Evolutionary conservation across 768 basidiomycete genomes (phyloP).

Genomic region (Lentinula detonsa): DNA sequence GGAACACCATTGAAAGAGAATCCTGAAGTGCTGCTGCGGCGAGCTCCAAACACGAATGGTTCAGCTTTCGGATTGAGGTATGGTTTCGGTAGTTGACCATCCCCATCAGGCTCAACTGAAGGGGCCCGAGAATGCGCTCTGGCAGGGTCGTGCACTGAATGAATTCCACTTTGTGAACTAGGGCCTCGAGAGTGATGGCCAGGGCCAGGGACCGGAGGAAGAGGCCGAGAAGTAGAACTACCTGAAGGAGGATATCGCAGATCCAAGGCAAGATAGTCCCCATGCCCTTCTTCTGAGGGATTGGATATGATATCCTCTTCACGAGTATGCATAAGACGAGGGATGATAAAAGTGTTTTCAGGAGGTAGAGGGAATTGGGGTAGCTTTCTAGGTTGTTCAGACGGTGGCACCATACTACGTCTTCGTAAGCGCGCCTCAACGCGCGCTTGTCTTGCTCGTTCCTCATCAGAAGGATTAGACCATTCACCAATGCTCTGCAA

Average conservation of each 20-base stretch:
- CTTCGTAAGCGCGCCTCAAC: conserved; percentile 58
- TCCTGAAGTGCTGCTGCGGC: conserved; percentile 20
- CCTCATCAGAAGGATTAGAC: conserved; percentile 90
- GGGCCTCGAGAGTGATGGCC: conserved; percentile 59
- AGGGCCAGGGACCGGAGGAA: conserved; percentile 50
- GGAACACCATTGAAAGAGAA: conserved; percentile 8
- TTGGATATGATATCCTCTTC: conserved; percentile 79
- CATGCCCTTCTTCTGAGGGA: conserved; percentile 69
- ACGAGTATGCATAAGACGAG: conserved; percentile 23
- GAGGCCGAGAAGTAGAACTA: conserved; percentile 18
- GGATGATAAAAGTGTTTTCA: conserved; percentile 37
- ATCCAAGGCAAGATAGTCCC: conserved; percentile 38
- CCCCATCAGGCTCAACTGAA: conserved; percentile 15
- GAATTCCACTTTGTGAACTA: conserved; percentile 40
- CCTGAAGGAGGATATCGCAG: conserved; percentile 3
- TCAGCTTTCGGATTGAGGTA: conserved; percentile 75
- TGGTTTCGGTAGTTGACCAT: background rate
- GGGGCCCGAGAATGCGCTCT: conserved; percentile 58
- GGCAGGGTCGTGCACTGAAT: conserved; percentile 55
- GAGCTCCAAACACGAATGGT: conserved; percentile 63
- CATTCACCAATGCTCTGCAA: conserved; percentile 79
- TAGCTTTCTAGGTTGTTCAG: conserved; percentile 63
- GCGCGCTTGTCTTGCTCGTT: conserved; percentile 66
- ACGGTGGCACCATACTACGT: conserved; percentile 38
- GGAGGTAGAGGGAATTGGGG: conserved; percentile 82